These are phyloP conservation scores for Henckelia pumila DNA, from an alignment of 257 asterid genomes.

Conservation along the genomic window DNA sequence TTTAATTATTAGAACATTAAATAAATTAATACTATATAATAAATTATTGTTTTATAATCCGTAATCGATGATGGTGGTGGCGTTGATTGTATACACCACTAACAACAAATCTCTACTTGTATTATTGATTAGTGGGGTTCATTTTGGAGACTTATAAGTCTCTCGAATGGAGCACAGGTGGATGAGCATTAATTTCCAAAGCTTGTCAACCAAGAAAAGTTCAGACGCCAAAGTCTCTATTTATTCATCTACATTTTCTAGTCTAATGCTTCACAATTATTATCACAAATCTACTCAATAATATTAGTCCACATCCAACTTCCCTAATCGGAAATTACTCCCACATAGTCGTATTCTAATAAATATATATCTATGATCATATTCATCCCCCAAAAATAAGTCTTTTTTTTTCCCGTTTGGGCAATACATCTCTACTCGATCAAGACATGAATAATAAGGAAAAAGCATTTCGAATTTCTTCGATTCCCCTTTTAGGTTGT, in stretches of 20 bases:
- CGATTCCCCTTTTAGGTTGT: slow-evolving; percentile 23
- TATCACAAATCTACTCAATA: not conserved
- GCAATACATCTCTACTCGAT: too few relatives aligned
- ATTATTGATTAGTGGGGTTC: not conserved
- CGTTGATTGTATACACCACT: not conserved
- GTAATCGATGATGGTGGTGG: too few relatives aligned
- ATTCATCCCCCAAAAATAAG: too few relatives aligned
- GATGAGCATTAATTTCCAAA: not conserved
- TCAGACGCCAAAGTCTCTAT: not conserved
- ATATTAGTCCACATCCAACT: not conserved
- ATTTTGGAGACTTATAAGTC: not conserved
- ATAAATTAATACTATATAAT: too few relatives aligned
- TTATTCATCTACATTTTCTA: too few relatives aligned
- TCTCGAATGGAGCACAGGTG: not conserved
- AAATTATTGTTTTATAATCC: too few relatives aligned
- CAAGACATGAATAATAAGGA: slow-evolving; percentile 4
- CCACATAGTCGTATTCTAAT: too few relatives aligned
- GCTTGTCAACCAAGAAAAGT: not conserved
- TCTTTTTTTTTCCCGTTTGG: too few relatives aligned
- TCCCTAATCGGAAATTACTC: not conserved
- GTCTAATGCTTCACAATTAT: not conserved
- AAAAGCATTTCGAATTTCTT: not conserved
- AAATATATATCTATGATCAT: too few relatives aligned
- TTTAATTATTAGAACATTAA: too few relatives aligned
- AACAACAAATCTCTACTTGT: not conserved